A percentile compares a stretch with the other conserved stretches of the same genome.
phyloP scores from a whole-genome alignment of 805 yeast species.

The Saccharomycopsis schoenii region DNA sequence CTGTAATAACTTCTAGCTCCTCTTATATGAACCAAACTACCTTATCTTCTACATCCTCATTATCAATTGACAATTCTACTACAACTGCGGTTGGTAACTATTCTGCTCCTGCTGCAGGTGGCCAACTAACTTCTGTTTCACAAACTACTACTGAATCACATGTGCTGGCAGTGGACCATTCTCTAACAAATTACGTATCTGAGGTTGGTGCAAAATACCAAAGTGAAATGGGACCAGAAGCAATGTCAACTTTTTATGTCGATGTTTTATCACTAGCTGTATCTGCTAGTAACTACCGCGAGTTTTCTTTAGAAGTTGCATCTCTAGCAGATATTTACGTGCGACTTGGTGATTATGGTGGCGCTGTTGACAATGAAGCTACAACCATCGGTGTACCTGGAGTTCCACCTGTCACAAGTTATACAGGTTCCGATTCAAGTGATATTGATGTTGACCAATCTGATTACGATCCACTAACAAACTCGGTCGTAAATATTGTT shows the following conservation, averaged over 20 bases:
- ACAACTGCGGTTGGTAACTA: too few species aligned
- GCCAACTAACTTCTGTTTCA: too few species aligned
- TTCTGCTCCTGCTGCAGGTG: background rate
- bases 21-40: background rate
- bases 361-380: too few species aligned
- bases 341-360: background rate
- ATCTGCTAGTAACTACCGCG: background rate
- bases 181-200: background rate
- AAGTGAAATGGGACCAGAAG: background rate
- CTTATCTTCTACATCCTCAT: background rate
- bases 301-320: background rate
- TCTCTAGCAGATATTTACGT: background rate
- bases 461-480: too few species aligned
- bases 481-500: too few species aligned
- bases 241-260: background rate
- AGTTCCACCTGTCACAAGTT: too few species aligned
- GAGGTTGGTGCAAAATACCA: background rate
- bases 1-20: background rate
- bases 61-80: background rate
- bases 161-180: background rate
- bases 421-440: too few species aligned
- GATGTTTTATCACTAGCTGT: background rate
- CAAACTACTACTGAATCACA: background rate
- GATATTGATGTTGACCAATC: too few species aligned
- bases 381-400: too few species aligned